Conservation (phyloP, 2,329 filamentous ascomycete species). For the Verticillium dahliae region DNA sequence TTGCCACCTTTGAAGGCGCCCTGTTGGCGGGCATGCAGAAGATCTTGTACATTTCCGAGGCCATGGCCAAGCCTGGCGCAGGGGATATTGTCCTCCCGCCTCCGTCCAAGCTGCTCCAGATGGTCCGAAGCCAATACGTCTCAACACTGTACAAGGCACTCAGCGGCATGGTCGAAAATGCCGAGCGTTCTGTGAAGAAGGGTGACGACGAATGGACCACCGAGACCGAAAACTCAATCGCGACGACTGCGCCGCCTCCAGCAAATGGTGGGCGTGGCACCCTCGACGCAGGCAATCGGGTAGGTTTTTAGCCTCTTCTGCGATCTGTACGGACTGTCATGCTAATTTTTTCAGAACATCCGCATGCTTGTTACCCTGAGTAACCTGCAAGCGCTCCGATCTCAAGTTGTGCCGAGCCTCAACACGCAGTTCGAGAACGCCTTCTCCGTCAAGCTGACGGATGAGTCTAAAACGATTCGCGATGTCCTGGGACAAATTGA, state of each 20-base stretch:
- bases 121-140: constrained; percentile 88
- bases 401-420: constrained; percentile 78
- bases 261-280: constrained; percentile 36
- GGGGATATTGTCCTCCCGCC: constrained; percentile 79
- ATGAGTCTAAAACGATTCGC: constrained; percentile 85
- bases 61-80: constrained; percentile 65
- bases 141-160: constrained; percentile 90
- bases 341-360: constrained; percentile 55
- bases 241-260: constrained; percentile 24
- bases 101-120: constrained; percentile 78
- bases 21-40: constrained; percentile 86
- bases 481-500: constrained; percentile 91
- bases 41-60: constrained; percentile 87
- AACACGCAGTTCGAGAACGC: constrained; percentile 88
- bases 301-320: constrained; percentile 26
- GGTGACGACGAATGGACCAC: constrained; percentile 56
- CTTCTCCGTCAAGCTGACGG: constrained; percentile 89
- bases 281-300: constrained; percentile 49
- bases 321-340: not conserved
- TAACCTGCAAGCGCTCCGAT: constrained; percentile 79
- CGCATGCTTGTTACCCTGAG: constrained; percentile 91
- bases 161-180: constrained; percentile 95
- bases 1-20: constrained; percentile 77
- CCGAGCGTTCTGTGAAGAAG: constrained; percentile 65
- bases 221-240: constrained; percentile 34